These are phyloP conservation scores for Candida chilensis DNA, from an alignment of 805 yeast genomes.

Conservation along the genomic window DNA sequence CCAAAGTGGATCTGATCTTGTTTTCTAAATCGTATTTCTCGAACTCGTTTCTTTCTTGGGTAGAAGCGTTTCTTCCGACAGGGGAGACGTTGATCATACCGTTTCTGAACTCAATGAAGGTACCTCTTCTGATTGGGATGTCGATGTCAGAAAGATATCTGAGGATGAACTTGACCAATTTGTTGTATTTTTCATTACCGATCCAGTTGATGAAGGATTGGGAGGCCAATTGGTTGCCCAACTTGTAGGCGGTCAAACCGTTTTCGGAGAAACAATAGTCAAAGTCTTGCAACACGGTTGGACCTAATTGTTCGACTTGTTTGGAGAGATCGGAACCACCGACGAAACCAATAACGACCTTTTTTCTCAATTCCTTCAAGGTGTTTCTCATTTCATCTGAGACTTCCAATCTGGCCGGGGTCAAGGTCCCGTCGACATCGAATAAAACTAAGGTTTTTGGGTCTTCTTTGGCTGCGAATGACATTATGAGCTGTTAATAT, in stretches of 20 bases:
- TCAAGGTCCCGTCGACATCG: slow-evolving; percentile 97
- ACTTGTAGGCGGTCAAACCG: slow-evolving; percentile 95
- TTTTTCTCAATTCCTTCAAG: slow-evolving; percentile 71
- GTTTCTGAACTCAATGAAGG: slow-evolving; percentile 97
- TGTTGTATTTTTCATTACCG: slow-evolving; percentile 91
- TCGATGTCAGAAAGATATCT: slow-evolving; percentile 80
- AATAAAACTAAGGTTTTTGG: slow-evolving; percentile 87
- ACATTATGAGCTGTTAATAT: too few species aligned
- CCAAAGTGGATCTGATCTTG: slow-evolving; percentile 79
- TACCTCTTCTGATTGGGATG: slow-evolving; percentile 96
- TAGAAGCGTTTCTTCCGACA: slow-evolving; percentile 95
- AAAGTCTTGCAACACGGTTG: slow-evolving; percentile 63
- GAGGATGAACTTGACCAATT: slow-evolving; percentile 77
- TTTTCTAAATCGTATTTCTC: slow-evolving; percentile 77
- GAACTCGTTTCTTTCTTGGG: slow-evolving; percentile 86
- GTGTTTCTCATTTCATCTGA: slow-evolving; percentile 72
- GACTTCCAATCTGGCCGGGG: slow-evolving; percentile 85
- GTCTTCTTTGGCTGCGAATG: slow-evolving; percentile 66
- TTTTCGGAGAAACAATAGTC: slow-evolving; percentile 97
- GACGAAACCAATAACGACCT: slow-evolving; percentile 93
- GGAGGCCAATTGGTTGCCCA: slow-evolving; percentile 80
- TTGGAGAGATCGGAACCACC: slow-evolving; percentile 95
- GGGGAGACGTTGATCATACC: slow-evolving; percentile 99
- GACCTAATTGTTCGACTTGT: slow-evolving; percentile 94
- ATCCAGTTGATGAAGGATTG: slow-evolving; percentile 94